Evolutionary conservation across 2,329 filamentous ascomycete species (phyloP).

Genomic region (Colletotrichum costaricense): DNA sequence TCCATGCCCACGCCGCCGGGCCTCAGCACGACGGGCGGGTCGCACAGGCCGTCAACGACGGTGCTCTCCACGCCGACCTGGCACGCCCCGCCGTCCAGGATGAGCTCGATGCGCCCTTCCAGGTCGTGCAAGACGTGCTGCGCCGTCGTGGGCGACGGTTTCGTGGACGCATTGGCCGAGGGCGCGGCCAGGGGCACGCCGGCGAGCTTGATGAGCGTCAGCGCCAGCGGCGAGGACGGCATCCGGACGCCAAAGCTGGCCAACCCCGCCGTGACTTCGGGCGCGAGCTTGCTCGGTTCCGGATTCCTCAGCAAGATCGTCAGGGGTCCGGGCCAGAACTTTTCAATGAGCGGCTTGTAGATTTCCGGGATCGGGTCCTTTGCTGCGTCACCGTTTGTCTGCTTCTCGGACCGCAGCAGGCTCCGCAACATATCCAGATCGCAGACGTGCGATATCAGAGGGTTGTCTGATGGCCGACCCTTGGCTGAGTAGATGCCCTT

Average conservation of each 20-base stretch:
- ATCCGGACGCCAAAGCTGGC: conserved; percentile 90
- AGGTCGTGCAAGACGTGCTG: conserved; percentile 91
- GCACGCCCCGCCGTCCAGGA: conserved; percentile 90
- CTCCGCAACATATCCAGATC: conserved; percentile 80
- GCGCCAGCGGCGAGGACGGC: conserved; percentile 85
- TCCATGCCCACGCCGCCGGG: conserved; percentile 91
- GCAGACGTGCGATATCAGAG: conserved; percentile 91
- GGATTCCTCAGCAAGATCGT: conserved; percentile 90
- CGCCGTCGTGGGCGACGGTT: conserved; percentile 90
- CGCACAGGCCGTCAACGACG: conserved; percentile 89
- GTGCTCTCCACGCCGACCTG: conserved; percentile 95
- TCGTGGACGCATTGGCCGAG: conserved; percentile 93
- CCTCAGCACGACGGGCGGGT: conserved; percentile 83
- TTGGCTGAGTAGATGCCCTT: conserved; percentile 94
- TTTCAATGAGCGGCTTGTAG: conserved; percentile 81
- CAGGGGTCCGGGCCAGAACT: conserved; percentile 94
- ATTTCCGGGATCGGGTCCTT: conserved; percentile 72
- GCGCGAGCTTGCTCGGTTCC: conserved; percentile 75
- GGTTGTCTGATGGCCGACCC: conserved; percentile 91
- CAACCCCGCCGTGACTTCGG: conserved; percentile 91
- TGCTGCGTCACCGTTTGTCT: conserved; percentile 31
- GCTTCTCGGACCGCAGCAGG: conserved; percentile 58
- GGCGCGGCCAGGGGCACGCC: conserved; percentile 88
- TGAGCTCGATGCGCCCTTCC: conserved; percentile 82
- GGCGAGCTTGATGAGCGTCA: conserved; percentile 84